Base-by-base conservation (phyloP, 2,329 filamentous ascomycete genomes). In the Ophiostoma sp. region DNA sequence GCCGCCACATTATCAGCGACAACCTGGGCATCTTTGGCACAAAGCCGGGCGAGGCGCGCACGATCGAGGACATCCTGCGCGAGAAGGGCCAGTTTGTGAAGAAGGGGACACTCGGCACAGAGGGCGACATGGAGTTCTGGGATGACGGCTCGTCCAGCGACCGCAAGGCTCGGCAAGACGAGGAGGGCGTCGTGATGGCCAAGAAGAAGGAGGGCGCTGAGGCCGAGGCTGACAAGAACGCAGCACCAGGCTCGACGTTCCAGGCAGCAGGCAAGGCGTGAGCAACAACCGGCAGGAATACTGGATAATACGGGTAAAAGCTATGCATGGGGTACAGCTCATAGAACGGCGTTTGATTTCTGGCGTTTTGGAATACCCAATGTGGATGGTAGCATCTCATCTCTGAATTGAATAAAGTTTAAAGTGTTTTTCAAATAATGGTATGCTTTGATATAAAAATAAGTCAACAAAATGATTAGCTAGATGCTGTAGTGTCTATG, bases 61-160 rank as follows among this genome's bases (percentile, higher is more conserved):
- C 91, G 0, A 81, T 95, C 39, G 91, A 96, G 79, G 90, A 94
- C 72, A 80, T 98, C 67, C 86, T 95, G 81, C 82, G 84, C 71
- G 88, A 93, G 74, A 90, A 90, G 76, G 94, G 94, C 5, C 85
- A 88, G 73, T 80, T 91, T 1, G 85, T 94, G 72, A 91, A 90
- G 82, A 87, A 87, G 72, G 90, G 92, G 23, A 87, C 85, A 36
- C 77, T 94, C 41, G 87, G 90, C 68, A 86, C 88, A 74, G 89
- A 94, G 74, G 93, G 92, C n/a, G 91, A 97, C 77, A 81, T 97
- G 67, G 94, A 98, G 79, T 95, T 97, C 75, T 97, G 93, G 90
- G 90, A 91, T 39, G 92, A 96, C 74, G 87, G 89, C 20, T 80
- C 81, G 2, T 78, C 79, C n/a, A 81, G 77, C 44, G 68, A 69